Percentiles rank a stretch among this genome's conserved stretches.
phyloP scores from a whole-genome alignment of 179 eudicot genomes.

The Vitellaria paradoxa region DNA sequence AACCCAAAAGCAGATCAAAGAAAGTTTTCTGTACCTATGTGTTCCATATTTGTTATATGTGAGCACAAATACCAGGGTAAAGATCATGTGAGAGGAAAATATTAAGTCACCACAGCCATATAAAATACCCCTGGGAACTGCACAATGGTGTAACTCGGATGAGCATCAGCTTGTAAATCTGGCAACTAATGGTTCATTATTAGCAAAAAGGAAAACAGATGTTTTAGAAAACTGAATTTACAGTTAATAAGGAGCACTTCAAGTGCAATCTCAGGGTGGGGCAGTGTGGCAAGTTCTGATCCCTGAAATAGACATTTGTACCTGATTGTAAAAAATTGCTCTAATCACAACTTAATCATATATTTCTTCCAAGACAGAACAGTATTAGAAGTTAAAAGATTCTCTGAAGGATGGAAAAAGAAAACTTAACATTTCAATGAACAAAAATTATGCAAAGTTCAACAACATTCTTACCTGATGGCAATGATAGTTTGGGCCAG shows the following conservation, averaged over 20 bases:
- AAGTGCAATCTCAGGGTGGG: background rate
- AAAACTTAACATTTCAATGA: too few relatives aligned
- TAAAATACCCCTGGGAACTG: slow-evolving; percentile 73
- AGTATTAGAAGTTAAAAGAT: slow-evolving; percentile 1
- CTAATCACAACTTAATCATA: too few relatives aligned
- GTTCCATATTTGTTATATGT: slow-evolving; percentile 89
- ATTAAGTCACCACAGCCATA: slow-evolving; percentile 96
- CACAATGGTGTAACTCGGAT: slow-evolving; percentile 11
- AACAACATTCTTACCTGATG: slow-evolving; percentile 34
- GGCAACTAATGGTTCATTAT: background rate
- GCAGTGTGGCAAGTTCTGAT: background rate
- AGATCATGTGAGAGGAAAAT: slow-evolving; percentile 99
- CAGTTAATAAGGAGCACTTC: background rate
- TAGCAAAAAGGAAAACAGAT: background rate
- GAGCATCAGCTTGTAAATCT: too few relatives aligned
- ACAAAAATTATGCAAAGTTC: too few relatives aligned
- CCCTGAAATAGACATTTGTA: slow-evolving; percentile 13
- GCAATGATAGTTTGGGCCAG: slow-evolving; percentile 94
- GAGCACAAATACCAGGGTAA: slow-evolving; percentile 83
- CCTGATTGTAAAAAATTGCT: too few relatives aligned
- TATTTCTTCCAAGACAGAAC: too few relatives aligned
- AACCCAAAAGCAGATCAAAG: background rate
- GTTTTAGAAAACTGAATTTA: background rate
- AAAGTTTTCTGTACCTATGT: slow-evolving; percentile 44
- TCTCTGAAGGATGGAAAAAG: too few relatives aligned